These are phyloP conservation scores for Colletotrichum sp. DNA, from an alignment of 2,329 filamentous ascomycete genomes.

Conservation along the genomic window DNA sequence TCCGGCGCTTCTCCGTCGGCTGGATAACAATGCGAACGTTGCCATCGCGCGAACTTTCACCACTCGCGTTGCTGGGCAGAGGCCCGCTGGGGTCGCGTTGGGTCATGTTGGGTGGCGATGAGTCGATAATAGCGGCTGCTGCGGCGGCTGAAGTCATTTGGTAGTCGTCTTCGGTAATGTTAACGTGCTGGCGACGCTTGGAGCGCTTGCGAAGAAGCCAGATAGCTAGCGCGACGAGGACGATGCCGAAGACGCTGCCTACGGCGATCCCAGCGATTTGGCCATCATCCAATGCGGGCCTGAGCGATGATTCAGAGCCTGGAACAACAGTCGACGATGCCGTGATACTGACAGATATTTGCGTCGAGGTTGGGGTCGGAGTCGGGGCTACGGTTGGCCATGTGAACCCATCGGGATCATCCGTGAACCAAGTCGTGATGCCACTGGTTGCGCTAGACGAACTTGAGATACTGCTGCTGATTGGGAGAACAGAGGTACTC, in stretches of 20 bases:
- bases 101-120: background rate
- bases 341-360: background rate
- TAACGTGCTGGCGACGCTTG: constrained; percentile 15
- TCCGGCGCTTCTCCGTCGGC: constrained; percentile 23
- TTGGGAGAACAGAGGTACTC: background rate
- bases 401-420: background rate
- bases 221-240: constrained; percentile 25
- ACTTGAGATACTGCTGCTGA: background rate
- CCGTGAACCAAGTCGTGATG: background rate
- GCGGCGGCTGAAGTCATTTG: constrained; percentile 18
- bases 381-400: background rate
- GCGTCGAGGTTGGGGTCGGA: background rate
- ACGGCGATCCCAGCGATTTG: constrained; percentile 33
- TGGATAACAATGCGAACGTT: constrained; percentile 36
- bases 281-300: constrained; percentile 23
- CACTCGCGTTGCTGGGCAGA: background rate
- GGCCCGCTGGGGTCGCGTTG: background rate
- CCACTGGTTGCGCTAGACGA: background rate
- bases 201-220: constrained; percentile 25
- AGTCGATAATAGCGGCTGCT: background rate
- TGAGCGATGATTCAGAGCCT: background rate
- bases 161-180: constrained; percentile 2
- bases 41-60: constrained; percentile 23
- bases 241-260: constrained; percentile 27
- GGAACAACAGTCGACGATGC: background rate